phyloP scores from a whole-genome alignment of 306 rosid genomes.

The Inga oerstediana region DNA sequence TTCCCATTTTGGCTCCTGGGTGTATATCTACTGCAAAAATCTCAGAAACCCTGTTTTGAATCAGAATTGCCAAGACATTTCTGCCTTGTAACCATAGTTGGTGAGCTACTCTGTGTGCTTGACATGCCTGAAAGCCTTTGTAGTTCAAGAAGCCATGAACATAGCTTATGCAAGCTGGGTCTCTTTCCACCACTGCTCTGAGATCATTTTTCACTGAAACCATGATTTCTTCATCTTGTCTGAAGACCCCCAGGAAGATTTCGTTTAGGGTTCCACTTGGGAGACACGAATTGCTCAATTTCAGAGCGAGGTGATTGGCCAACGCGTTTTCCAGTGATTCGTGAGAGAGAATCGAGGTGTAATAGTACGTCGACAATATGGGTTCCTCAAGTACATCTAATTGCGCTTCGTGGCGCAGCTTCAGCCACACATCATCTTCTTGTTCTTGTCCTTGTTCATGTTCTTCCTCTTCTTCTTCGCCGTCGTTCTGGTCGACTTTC shows the following conservation, averaged over 20 bases:
- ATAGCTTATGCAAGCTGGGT: conserved; percentile 81
- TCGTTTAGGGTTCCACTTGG: conserved; percentile 52
- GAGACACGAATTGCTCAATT: conserved; percentile 56
- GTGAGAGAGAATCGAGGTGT: conserved; percentile 56
- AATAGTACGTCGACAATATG: conserved; percentile 58
- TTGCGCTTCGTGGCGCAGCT: conserved; percentile 67
- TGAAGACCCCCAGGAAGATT: conserved; percentile 50
- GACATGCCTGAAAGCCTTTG: conserved; percentile 86
- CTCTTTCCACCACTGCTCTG: conserved; percentile 70
- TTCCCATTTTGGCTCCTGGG: conserved; percentile 85
- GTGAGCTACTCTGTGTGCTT: conserved; percentile 79
- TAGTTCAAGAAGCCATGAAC: conserved; percentile 76
- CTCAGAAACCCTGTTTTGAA: conserved; percentile 84
- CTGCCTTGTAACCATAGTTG: conserved; percentile 68
- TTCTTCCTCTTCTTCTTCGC: background rate
- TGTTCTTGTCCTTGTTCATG: background rate
- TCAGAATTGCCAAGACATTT: conserved; percentile 58
- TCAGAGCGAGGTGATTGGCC: conserved; percentile 61
- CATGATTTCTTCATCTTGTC: conserved; percentile 41
- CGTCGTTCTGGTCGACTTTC: conserved; percentile 20
- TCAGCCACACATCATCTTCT: conserved; percentile 60
- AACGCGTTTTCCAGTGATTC: conserved; percentile 58
- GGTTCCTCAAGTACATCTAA: conserved; percentile 63
- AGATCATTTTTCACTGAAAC: conserved; percentile 52
- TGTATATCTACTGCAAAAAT: conserved; percentile 83